Base-by-base conservation (phyloP, 2,329 filamentous ascomycete species). In the Grosmannia clavigera region DNA sequence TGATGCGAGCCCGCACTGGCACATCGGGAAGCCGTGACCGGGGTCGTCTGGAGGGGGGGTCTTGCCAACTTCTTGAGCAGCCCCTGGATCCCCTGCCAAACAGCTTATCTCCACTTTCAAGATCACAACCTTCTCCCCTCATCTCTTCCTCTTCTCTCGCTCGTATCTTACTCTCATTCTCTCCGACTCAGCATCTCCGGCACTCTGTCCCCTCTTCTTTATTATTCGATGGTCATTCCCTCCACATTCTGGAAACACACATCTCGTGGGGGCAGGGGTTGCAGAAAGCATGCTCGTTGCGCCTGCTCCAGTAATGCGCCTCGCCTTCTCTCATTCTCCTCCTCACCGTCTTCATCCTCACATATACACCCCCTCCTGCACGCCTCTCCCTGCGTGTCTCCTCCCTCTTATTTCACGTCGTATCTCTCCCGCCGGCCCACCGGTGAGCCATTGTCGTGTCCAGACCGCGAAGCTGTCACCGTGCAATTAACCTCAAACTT, bases 11-110 rank as follows among this genome's bases (percentile, higher is more conserved):
- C 62, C 55, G 46, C 61, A 38, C 50, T 51, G 55, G 59, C 58
- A 60, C 57, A 60, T 61, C 61, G 59, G 60, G 61, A 59, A 62
- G 52, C 31, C 55, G 57, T 50, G 62, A 62, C 61, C 62, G 59
- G 62, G 62, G 59, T 29, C 50, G 22, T 52, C 22, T 52, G 27
- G 19, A n/a, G 12, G 38, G 46, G 12, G 38, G 46, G 57, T 60
- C 61, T 62, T 61, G 55, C 61, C 60, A 57, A 57, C 55, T 48
- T 31, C 38, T 7, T n/a, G 22, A 46, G 33, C 22, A 48, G 25
- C 22, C 38, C 55, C 55, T 48, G 22, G 31, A 25, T 48, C 38
- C 40, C 55, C 55, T 57, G 55, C 35, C 55, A 57, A 57, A 57
- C 38, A 55, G 9, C 19, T 3, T 14, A 22, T 22, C 33, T 31